Evolutionary conservation across 140 eudicot species (phyloP).

Genomic region (Ambrosia hybrid): DNA sequence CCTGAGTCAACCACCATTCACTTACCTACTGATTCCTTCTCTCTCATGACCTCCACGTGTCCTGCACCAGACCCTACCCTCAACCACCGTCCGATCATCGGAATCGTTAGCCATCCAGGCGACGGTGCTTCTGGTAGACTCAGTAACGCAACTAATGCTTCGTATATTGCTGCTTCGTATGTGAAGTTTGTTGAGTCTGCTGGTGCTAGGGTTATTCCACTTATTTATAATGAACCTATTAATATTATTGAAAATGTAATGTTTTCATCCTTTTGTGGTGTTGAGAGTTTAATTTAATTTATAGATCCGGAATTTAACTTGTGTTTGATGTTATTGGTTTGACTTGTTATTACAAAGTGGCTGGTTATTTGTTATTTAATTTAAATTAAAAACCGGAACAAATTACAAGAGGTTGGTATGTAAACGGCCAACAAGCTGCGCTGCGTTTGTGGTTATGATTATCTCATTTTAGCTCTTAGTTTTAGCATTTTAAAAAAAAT

Average conservation of each 20-base stretch:
- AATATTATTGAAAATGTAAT: conserved; percentile 46
- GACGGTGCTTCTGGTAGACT: conserved; percentile 95
- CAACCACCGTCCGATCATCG: conserved; percentile 84
- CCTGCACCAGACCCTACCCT: conserved; percentile 64
- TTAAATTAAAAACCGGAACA: too few relatives aligned
- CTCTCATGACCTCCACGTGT: conserved; percentile 41
- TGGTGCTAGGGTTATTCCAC: conserved; percentile 97
- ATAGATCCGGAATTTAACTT: background rate
- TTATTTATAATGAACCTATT: conserved; percentile 67
- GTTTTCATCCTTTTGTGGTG: background rate
- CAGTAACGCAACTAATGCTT: conserved; percentile 60
- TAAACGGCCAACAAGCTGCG: background rate
- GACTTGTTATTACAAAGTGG: background rate
- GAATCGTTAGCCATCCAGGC: conserved; percentile 86
- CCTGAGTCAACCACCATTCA: conserved; percentile 34
- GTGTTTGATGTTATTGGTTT: background rate
- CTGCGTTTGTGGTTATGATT: background rate
- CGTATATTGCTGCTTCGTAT: conserved; percentile 92
- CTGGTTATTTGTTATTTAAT: too few relatives aligned
- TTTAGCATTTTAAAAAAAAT: too few relatives aligned
- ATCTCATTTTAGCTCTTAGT: too few relatives aligned
- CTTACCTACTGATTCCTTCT: conserved; percentile 34
- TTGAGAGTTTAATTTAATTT: background rate
- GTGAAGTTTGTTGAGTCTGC: conserved; percentile 92
- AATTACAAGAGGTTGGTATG: too few relatives aligned